Base-by-base conservation (phyloP, 1,284 basidiomycete species). In the Moesziomyces aphidis region DNA sequence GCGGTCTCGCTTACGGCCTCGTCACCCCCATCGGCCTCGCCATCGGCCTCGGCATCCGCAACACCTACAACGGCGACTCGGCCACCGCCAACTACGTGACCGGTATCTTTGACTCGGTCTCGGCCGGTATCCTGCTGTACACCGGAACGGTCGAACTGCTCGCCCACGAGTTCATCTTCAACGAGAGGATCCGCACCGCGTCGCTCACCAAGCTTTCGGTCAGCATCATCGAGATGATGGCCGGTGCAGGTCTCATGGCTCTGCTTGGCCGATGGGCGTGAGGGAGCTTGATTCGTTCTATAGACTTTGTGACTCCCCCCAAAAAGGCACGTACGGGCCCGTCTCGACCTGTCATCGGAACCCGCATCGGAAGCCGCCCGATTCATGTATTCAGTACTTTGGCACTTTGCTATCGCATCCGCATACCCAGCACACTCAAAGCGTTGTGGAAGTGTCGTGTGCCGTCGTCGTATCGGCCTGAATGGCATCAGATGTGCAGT, bases 181-280 rank as follows among this genome's bases (percentile, higher is more conserved):
- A 83, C 67, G 73, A 81, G 28, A 73, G 76, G 65, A 82, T 85
- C 80, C 76, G 84, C 66, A 80, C 65, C 44, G 78, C 84, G 39
- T 80, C 85, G 6, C 60, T 81, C 36, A 49, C 55, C n/a, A 82
- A 82, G 58, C 79, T 84, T 34, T 34, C 73, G 26, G 28, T 84
- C 55, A 78, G 73, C 69, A 63, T 86, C 9, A 34, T 65, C 36
- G 83, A 83, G 61, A 83, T 86, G 52, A 68, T 85, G 24, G 56
- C 83, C 17, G 86, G 86, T 17, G 85, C 86, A 1, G 86, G 84
- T 19, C 44, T 87, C 47, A 87, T 87, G 86, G 85, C 86, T 6
- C 73, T 87, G 8, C 78, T 87, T 19, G 86, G 84, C 24, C 65
- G 73, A 51, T 85, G 84, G 84, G 84, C 83, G 0, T 85, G 45